These are phyloP conservation scores for Purshia tridentata DNA, from an alignment of 306 rosid species.

Conservation along the genomic window DNA sequence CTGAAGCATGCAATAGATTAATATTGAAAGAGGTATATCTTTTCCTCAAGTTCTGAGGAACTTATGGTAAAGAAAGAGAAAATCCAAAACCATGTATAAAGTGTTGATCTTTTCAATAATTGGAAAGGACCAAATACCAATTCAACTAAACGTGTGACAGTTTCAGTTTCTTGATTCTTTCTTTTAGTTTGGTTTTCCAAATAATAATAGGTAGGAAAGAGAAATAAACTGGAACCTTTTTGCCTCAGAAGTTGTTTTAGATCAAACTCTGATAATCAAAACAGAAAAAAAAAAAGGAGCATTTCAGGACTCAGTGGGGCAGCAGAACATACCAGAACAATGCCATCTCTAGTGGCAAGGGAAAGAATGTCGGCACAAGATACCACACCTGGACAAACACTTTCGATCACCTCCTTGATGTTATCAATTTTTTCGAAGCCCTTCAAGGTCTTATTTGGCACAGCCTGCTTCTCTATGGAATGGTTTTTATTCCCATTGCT, in stretches of 20 bases:
- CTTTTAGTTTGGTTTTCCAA: background rate
- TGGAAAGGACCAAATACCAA: background rate
- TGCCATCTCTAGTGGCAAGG: conserved; percentile 46
- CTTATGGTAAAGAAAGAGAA: no score
- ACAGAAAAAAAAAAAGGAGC: background rate
- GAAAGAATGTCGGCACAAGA: conserved; percentile 46
- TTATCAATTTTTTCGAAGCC: conserved; percentile 34
- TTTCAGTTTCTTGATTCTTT: background rate
- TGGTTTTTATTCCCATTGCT: conserved; percentile 36
- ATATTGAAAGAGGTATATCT: no score
- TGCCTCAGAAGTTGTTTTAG: background rate
- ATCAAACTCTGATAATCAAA: background rate
- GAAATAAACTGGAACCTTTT: background rate
- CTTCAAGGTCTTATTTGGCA: conserved; percentile 57
- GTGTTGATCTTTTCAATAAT: no score
- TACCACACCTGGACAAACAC: conserved; percentile 42
- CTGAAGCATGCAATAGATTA: no score
- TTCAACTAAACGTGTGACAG: background rate
- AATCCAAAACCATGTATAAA: no score
- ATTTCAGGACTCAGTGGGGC: background rate
- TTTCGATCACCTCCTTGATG: conserved; percentile 46
- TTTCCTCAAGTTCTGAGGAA: no score
- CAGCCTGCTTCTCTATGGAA: conserved; percentile 67
- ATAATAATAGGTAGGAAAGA: no score
- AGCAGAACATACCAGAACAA: conserved; percentile 32